Conservation (phyloP, 2,329 filamentous ascomycete species). For the Alternaria sp. region DNA sequence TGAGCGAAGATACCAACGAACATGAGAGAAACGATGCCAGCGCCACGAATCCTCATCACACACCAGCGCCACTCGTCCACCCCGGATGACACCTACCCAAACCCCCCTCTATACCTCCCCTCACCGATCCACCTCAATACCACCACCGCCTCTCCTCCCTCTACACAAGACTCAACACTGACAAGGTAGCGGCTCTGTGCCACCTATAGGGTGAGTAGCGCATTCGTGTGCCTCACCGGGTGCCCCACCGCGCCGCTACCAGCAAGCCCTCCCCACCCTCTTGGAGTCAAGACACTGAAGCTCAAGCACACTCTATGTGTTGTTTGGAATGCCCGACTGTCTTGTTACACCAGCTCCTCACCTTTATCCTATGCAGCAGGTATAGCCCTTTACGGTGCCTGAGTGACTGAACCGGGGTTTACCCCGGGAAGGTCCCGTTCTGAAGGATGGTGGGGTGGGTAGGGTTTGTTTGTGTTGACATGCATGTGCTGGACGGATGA, state of each 20-base stretch:
- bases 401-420: neutral
- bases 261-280: neutral
- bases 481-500: neutral
- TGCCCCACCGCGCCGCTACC: neutral
- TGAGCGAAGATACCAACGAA: neutral
- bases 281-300: neutral
- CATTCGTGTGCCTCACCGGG: neutral
- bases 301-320: neutral
- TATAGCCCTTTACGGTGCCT: slow-evolving; percentile 10
- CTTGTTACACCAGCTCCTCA: neutral
- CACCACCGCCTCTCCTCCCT: neutral
- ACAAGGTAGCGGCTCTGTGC: neutral
- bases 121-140: neutral
- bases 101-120: neutral
- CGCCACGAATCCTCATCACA: neutral
- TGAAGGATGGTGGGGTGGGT: neutral
- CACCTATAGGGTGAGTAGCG: neutral
- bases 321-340: neutral
- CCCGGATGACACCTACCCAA: neutral
- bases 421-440: neutral
- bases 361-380: slow-evolving; percentile 5
- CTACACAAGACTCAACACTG: neutral
- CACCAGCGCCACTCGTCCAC: neutral
- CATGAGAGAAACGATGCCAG: neutral
- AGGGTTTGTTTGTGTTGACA: neutral